Evolutionary conservation across 306 rosid genomes (phyloP).

Genomic region (Amphicarpaea edgeworthii): DNA sequence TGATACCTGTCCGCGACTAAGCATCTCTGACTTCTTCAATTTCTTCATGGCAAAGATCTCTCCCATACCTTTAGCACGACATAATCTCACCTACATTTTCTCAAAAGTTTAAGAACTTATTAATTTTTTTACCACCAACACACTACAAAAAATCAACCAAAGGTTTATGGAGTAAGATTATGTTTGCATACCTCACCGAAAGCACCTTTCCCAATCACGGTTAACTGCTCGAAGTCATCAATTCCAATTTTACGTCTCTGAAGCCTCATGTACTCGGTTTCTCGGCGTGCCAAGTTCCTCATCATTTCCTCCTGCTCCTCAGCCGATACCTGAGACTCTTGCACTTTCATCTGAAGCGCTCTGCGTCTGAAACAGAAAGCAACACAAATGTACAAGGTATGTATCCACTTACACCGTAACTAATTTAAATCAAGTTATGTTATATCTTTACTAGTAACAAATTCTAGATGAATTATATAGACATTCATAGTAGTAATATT

Average conservation of each 20-base stretch:
- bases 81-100: slow-evolving; percentile 78
- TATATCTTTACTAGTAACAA: neutral
- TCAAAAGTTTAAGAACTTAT: slow-evolving; percentile 14
- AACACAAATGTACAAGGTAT: neutral
- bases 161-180: slow-evolving; percentile 5
- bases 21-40: slow-evolving; percentile 98
- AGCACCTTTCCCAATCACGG: slow-evolving; percentile 97
- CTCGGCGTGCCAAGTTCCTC: slow-evolving; percentile 90
- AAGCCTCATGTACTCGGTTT: slow-evolving; percentile 91
- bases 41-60: slow-evolving; percentile 98
- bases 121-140: slow-evolving; percentile 6
- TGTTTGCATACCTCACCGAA: slow-evolving; percentile 85
- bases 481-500: neutral
- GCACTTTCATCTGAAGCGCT: slow-evolving; percentile 78
- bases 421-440: neutral
- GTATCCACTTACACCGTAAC: neutral
- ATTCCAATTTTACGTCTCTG: slow-evolving; percentile 97
- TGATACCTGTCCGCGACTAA: slow-evolving; percentile 98
- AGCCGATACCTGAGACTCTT: slow-evolving; percentile 80
- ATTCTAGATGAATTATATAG: neutral
- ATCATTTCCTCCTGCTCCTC: slow-evolving; percentile 96
- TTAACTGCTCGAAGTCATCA: slow-evolving; percentile 94
- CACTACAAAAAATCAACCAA: slow-evolving; percentile 18
- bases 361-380: slow-evolving; percentile 66
- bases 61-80: slow-evolving; percentile 83